Base-by-base conservation (phyloP, 2,329 filamentous ascomycete species). In the Fusarium drepaniforme region DNA sequence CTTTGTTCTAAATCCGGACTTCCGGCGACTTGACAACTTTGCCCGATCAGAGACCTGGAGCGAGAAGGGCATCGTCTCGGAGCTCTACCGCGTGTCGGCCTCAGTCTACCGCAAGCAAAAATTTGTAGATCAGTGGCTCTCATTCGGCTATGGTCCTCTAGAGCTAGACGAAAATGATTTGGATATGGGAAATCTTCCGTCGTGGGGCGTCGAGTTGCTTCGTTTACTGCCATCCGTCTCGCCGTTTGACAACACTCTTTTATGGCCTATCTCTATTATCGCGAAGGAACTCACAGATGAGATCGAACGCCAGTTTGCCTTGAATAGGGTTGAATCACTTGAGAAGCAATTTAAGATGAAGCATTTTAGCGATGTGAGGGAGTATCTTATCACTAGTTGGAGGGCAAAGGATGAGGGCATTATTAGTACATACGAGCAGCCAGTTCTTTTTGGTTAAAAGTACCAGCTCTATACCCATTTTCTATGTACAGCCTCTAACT, bases 61-160 rank as follows among this genome's bases (percentile, higher is more conserved):
- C 9, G 66, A 75, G 3, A 21, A 60, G 5, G 49, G 16, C 1
- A 37, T 71, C n/a, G 46, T 72, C 16, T 72, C 73, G 1, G 75
- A 77, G 25, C 35, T 77, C 7, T 77, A 77, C 58, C 68, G 73
- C 8, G 40, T 74, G 4, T 71, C 75, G 21, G 75, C 71, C 15
- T 38, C 66, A 12, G 49, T 74, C 4, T 75, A 74, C 61, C 38
- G 67, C n/a, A 74, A 64, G 11, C 71, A 75, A 25, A 51, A 62
- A 2, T 25, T 61, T 16, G n/a, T 59, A 23, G 21, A 40, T 5
- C n/a, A 13, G 8, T 6, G 28, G 8, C 23, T 57, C 30, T 18
- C 35, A 23, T 8, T 38, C 21, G 12, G 44, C 35, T 1, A 28
- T 23, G 33, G 35, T 25, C 13, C 38, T 16, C 21, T 5, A 8